Conservation (phyloP, 306 rosid genomes). For the Dryas alaskensis region DNA sequence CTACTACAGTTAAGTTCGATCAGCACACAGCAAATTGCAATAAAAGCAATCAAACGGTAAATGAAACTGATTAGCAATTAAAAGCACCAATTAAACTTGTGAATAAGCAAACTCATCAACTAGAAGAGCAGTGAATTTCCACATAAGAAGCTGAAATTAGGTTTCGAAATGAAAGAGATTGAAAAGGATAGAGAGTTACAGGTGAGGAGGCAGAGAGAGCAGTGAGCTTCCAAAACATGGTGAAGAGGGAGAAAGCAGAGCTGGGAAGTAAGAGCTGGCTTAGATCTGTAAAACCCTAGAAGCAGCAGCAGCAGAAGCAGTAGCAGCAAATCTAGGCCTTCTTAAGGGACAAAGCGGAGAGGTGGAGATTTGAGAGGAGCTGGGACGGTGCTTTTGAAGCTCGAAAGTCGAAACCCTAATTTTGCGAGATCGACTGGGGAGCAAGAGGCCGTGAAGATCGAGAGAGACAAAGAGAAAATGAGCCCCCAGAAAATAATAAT, state of each 20-base stretch:
- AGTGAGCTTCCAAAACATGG: constrained; percentile 98
- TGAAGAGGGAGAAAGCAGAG: constrained; percentile 25
- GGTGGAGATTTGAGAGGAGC: constrained; percentile 28
- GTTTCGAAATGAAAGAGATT: not conserved
- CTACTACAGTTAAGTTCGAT: constrained; percentile 23
- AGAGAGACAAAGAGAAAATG: constrained; percentile 17
- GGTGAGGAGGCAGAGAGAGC: constrained; percentile 92
- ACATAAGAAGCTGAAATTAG: not conserved
- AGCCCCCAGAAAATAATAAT: not conserved
- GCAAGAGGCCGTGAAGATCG: constrained; percentile 59
- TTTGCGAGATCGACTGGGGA: constrained; percentile 58
- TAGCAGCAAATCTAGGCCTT: constrained; percentile 35
- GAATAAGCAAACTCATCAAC: not conserved
- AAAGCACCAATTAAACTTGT: not conserved
- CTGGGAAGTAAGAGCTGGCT: constrained; percentile 35
- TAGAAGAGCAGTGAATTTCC: constrained; percentile 16
- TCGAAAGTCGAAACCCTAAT: constrained; percentile 83
- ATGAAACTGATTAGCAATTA: constrained; percentile 21
- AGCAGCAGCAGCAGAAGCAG: not conserved
- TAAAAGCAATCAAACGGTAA: not conserved
- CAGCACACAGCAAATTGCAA: constrained; percentile 15
- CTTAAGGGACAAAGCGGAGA: constrained; percentile 11
- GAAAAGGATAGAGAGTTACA: constrained; percentile 46
- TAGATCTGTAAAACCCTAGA: constrained; percentile 63
- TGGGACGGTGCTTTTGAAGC: constrained; percentile 23